Evolutionary conservation across 225 moss, liverwort and hornwort genomes (phyloP).

Genomic region (Anthoceros angustus): DNA sequence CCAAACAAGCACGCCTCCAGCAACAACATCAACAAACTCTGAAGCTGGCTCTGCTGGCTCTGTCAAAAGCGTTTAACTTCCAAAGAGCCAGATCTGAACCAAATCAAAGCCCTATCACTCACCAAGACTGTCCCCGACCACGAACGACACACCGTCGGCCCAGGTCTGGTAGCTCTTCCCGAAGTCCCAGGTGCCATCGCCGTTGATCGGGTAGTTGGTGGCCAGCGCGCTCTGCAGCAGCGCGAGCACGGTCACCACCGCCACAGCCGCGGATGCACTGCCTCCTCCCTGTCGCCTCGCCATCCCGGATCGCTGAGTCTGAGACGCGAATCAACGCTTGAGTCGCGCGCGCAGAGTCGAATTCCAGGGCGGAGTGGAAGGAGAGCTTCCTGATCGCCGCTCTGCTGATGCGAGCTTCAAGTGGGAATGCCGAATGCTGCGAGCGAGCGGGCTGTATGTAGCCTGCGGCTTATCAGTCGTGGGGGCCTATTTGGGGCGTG

Average conservation of each 20-base stretch:
- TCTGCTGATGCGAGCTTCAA: no score
- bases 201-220: background rate
- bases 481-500: no score
- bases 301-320: background rate
- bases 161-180: background rate
- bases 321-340: no score
- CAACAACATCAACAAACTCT: background rate
- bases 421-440: no score
- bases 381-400: no score
- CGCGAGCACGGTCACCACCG: background rate
- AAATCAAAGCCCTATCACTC: background rate
- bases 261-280: background rate
- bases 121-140: background rate
- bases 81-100: no score
- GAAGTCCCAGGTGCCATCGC: background rate
- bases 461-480: no score
- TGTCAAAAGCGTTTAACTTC: no score
- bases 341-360: no score
- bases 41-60: no score
- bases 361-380: no score
- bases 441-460: no score
- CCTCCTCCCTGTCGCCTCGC: background rate
- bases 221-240: background rate
- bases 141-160: background rate
- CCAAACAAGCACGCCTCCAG: background rate